A percentile compares a stretch with the other conserved stretches of the same genome.
Conservation (phyloP, 495 filamentous ascomycete species). For the Glonium stellatum region DNA sequence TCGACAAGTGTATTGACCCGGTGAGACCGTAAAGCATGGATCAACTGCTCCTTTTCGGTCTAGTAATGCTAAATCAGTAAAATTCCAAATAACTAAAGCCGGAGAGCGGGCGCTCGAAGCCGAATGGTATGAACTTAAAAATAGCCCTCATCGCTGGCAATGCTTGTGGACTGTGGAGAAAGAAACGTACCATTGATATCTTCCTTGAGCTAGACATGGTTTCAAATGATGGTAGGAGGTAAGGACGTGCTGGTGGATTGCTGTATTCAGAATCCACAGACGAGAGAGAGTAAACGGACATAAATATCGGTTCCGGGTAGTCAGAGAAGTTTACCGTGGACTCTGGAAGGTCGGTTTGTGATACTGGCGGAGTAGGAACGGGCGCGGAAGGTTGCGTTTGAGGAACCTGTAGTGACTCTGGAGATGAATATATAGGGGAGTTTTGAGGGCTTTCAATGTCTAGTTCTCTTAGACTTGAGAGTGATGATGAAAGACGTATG, state of each 20-base stretch:
- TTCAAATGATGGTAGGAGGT: constrained; percentile 22
- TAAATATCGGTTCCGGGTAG: constrained; percentile 12
- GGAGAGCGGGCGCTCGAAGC: neutral
- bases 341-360: neutral
- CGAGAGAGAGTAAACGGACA: constrained; percentile 21
- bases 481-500: constrained; percentile 1
- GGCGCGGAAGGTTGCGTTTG: neutral
- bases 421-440: neutral
- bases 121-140: no score
- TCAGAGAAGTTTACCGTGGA: neutral
- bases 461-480: neutral
- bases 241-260: constrained; percentile 25
- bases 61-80: constrained; percentile 18
- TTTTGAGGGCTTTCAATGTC: neutral
- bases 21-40: constrained; percentile 52
- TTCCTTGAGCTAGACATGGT: constrained; percentile 19
- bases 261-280: constrained; percentile 23
- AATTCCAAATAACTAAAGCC: neutral
- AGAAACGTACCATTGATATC: constrained; percentile 13
- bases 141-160: no score
- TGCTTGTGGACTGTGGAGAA: neutral
- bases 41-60: constrained; percentile 46
- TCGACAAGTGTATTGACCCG: constrained; percentile 68
- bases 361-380: neutral
- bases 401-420: neutral